Evolutionary conservation across 306 rosid species (phyloP), one percentile per base, ranked within the genome.

Genomic region (Trifolium dubium): DNA sequence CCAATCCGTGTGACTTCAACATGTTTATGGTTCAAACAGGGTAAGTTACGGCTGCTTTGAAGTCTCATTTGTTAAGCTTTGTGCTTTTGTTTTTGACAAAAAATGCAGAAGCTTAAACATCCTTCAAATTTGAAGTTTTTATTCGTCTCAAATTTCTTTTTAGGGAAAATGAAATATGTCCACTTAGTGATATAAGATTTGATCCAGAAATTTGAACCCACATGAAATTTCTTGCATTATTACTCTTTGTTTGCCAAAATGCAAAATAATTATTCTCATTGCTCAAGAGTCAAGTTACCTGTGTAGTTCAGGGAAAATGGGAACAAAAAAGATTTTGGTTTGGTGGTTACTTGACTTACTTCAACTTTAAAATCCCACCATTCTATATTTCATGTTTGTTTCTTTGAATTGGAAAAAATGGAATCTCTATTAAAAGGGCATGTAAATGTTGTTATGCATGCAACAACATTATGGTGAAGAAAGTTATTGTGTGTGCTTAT

Each of bases 11-110:
- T 7, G 99, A 94, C 82, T 94, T 89, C 71, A 94, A 94, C 85
- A 83, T 94, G 28, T 94, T 92, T 83, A 91, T 94, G 97, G 99
- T 94, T 75, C 99, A 92, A 82, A 88, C 96, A 4, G 97, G 90
- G 99, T 92, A 80, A 83, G 81, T 64, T 61, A 5, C 28, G 8
- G 18, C 58, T 78, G n/a, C 63, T 69, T 78, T 56, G 34, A 43
- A 39, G 32, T 65, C 30, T 30, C 23, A 35, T 56, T 69, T 69
- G 41, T 69, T 55, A 17, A 23, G 29, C 13, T 47, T 4, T 63
- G 10, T 64, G 31, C 73, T 59, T 13, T 69, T 55, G 29, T 37
- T 53, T 60, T 60, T 13, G 50, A 41, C 56, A 46, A 73, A 18
- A 44, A 61, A 13, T 72, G 41, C 66, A 32, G 58, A 30, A 39